Percentiles rank a stretch among this genome's conserved stretches.
Evolutionary conservation across 441 rosid species (phyloP).

Genomic region (Erysimum pusillum): DNA sequence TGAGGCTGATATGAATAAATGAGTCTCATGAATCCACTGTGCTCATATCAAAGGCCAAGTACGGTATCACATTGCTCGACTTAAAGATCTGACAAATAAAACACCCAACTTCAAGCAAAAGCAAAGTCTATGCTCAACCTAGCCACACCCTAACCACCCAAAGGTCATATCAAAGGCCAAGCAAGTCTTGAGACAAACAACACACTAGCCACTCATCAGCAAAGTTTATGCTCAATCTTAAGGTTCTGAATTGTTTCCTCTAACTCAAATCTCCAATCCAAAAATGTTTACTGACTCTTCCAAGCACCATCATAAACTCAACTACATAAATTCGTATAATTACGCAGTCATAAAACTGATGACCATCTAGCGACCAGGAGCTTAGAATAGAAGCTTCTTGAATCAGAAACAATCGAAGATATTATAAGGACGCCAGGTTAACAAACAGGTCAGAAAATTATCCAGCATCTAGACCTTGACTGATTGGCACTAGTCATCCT

Average conservation of each 20-base stretch:
- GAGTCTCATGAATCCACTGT: constrained; percentile 1
- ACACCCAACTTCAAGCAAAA: constrained; percentile 25
- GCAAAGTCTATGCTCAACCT: constrained; percentile 10
- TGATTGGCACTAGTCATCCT: constrained; percentile 56
- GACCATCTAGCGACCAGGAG: constrained; percentile 9
- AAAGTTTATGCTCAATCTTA: neutral
- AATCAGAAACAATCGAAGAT: constrained; percentile 21
- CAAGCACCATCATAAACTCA: constrained; percentile 15
- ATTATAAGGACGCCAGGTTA: constrained; percentile 19
- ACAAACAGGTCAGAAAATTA: constrained; percentile 22
- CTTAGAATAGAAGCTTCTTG: constrained; percentile 22
- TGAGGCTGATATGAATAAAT: constrained; percentile 14
- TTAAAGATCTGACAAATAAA: constrained; percentile 13
- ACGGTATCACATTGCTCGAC: constrained; percentile 23
- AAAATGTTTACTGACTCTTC: neutral
- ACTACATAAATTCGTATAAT: constrained; percentile 1
- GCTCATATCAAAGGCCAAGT: constrained; percentile 6
- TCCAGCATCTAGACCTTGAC: constrained; percentile 66
- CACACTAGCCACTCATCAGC: constrained; percentile 20
- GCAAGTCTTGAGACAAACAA: constrained; percentile 18
- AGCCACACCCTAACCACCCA: constrained; percentile 34
- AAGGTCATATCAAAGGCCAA: constrained; percentile 15
- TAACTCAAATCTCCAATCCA: constrained; percentile 10
- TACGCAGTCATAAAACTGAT: constrained; percentile 12
- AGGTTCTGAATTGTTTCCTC: constrained; percentile 3